Percentiles rank a stretch among this genome's conserved stretches.
These are phyloP conservation scores for Lentinus brumalis DNA, from an alignment of 768 basidiomycete genomes.

Conservation along the genomic window DNA sequence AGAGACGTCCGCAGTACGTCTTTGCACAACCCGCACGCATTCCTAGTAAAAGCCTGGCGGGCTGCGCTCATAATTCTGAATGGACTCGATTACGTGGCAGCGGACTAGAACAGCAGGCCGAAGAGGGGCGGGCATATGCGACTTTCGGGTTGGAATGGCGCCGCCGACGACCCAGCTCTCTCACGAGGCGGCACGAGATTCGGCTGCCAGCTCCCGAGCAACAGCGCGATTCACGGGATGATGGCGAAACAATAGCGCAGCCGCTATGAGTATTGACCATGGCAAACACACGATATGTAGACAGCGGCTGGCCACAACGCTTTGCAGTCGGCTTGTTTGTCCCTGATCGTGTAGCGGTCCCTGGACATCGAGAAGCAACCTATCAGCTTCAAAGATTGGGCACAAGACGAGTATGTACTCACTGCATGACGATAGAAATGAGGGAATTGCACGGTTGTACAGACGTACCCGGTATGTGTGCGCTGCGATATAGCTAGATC, in stretches of 20 bases:
- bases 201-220: constrained; percentile 20
- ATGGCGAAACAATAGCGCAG: constrained; percentile 4
- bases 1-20: constrained; percentile 12
- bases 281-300: too few species aligned
- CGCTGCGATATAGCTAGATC: too few species aligned
- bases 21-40: background rate
- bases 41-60: background rate
- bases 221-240: constrained; percentile 5
- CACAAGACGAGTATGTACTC: too few species aligned
- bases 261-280: background rate
- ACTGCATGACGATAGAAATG: too few species aligned
- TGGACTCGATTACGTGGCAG: background rate
- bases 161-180: constrained; percentile 1
- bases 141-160: background rate
- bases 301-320: too few species aligned
- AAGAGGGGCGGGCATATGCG: background rate
- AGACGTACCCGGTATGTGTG: too few species aligned
- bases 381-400: too few species aligned
- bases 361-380: too few species aligned
- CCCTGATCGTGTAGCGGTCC: too few species aligned
- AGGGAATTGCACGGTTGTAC: too few species aligned
- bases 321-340: too few species aligned
- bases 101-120: background rate
- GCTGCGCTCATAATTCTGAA: background rate
- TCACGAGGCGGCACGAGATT: constrained; percentile 4